These are phyloP conservation scores for Coniochaeta pulveracea DNA, from an alignment of 2,329 filamentous ascomycete species.

Conservation along the genomic window DNA sequence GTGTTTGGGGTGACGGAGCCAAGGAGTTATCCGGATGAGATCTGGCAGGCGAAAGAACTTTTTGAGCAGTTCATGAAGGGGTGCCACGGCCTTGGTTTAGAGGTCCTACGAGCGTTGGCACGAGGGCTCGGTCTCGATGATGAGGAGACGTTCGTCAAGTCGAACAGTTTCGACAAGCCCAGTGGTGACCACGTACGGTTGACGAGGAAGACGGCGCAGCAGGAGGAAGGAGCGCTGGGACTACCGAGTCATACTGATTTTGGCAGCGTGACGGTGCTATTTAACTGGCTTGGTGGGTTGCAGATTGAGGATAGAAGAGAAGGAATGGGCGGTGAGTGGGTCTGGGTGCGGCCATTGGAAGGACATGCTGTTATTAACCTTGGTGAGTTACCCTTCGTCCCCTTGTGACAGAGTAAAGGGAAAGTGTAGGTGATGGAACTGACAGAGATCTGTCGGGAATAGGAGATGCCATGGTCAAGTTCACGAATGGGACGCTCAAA, in stretches of 20 bases:
- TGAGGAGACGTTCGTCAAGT: constrained; percentile 11
- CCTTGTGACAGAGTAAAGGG: no score
- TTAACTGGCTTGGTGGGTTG: constrained; percentile 26
- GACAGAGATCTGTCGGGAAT: background rate
- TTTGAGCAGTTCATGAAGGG: constrained; percentile 15
- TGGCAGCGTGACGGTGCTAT: constrained; percentile 24
- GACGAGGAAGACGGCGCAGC: constrained; percentile 18
- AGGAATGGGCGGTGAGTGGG: constrained; percentile 13
- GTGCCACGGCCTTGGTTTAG: constrained; percentile 18
- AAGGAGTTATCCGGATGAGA: constrained; percentile 15
- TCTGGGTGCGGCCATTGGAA: constrained; percentile 22
- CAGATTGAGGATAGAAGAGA: constrained; percentile 19
- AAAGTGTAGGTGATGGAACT: no score
- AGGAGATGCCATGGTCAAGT: constrained; percentile 24
- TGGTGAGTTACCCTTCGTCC: background rate
- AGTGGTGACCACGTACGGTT: constrained; percentile 21
- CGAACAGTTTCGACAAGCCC: constrained; percentile 17
- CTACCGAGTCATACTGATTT: constrained; percentile 19
- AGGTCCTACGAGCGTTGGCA: constrained; percentile 16
- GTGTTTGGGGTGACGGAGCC: constrained; percentile 14
- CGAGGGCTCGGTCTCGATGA: constrained; percentile 15
- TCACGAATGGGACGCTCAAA: constrained; percentile 20
- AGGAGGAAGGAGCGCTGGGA: constrained; percentile 17
- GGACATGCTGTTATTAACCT: constrained; percentile 26
- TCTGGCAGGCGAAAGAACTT: constrained; percentile 13